Percentiles rank a stretch among this genome's conserved stretches.
Conservation (phyloP, 2,329 filamentous ascomycete genomes). For the Huntiella omanensis region DNA sequence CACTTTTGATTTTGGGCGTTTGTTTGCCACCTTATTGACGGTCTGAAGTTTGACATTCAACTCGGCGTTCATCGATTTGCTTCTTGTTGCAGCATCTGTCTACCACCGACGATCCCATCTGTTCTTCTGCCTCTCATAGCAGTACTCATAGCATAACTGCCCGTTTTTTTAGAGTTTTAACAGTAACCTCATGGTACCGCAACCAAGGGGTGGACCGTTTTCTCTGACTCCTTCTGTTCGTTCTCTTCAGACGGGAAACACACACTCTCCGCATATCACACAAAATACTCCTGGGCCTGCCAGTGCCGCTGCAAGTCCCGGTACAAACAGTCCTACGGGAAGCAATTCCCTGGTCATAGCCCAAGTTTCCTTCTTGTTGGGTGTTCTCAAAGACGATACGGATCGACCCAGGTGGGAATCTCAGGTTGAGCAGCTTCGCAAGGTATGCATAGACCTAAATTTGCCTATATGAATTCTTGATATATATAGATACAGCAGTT, state of each 20-base stretch:
- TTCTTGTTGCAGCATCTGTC: neutral
- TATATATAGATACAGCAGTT: neutral
- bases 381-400: conserved; percentile 88
- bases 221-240: conserved; percentile 38
- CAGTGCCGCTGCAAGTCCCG: conserved; percentile 42
- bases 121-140: neutral
- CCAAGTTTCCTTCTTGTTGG: conserved; percentile 84
- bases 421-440: conserved; percentile 78
- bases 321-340: conserved; percentile 43
- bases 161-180: conserved; percentile 1
- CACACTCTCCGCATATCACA: conserved; percentile 37
- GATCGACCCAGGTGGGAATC: conserved; percentile 79
- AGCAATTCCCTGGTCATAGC: conserved; percentile 68
- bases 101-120: neutral
- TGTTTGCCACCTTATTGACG: too few relatives aligned
- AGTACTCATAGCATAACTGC: neutral
- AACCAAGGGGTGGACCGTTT: conserved; percentile 44
- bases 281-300: conserved; percentile 29
- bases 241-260: conserved; percentile 35
- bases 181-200: conserved; percentile 35
- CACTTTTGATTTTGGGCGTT: too few relatives aligned
- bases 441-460: conserved; percentile 35
- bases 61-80: too few relatives aligned
- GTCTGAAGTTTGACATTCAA: too few relatives aligned
- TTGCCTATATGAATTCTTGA: neutral